These are phyloP conservation scores for Erythrophleum ivorense DNA, from an alignment of 331 rosid species.

Conservation along the genomic window DNA sequence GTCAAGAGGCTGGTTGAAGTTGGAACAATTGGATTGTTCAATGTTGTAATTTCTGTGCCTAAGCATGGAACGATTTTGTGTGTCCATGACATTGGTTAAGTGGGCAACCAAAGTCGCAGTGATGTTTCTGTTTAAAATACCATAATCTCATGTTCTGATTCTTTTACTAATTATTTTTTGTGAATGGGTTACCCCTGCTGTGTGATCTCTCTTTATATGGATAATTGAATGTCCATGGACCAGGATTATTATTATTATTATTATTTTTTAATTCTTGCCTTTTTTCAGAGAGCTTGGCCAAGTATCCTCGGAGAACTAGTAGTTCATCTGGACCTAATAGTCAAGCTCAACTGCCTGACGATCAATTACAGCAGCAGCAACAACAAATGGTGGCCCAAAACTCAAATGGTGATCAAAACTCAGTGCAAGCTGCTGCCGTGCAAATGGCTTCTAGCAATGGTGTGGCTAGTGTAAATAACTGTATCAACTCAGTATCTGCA, in stretches of 20 bases:
- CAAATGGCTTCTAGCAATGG: constrained; percentile 82
- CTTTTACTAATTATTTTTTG: neutral
- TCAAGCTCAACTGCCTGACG: constrained; percentile 79
- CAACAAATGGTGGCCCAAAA: constrained; percentile 59
- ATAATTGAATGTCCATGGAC: neutral
- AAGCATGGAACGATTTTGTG: neutral
- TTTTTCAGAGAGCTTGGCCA: constrained; percentile 80
- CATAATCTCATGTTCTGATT: neutral
- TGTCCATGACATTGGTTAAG: constrained; percentile 9
- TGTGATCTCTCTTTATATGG: neutral
- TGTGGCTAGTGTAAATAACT: constrained; percentile 68
- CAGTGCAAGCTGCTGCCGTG: constrained; percentile 61
- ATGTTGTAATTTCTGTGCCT: constrained; percentile 7
- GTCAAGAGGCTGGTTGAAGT: constrained; percentile 14
- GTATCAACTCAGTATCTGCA: constrained; percentile 69
- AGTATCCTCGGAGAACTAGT: constrained; percentile 88
- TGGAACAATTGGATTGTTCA: constrained; percentile 1
- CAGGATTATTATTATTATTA: neutral
- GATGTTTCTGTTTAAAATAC: neutral
- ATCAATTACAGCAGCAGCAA: constrained; percentile 66
- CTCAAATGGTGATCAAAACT: constrained; percentile 59
- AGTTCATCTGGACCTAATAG: constrained; percentile 66
- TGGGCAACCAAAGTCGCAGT: constrained; percentile 15
- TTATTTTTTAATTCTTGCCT: neutral
- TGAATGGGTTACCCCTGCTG: neutral